Base-by-base conservation (phyloP, 208 protist species). In the Novymonas esmeraldas region DNA sequence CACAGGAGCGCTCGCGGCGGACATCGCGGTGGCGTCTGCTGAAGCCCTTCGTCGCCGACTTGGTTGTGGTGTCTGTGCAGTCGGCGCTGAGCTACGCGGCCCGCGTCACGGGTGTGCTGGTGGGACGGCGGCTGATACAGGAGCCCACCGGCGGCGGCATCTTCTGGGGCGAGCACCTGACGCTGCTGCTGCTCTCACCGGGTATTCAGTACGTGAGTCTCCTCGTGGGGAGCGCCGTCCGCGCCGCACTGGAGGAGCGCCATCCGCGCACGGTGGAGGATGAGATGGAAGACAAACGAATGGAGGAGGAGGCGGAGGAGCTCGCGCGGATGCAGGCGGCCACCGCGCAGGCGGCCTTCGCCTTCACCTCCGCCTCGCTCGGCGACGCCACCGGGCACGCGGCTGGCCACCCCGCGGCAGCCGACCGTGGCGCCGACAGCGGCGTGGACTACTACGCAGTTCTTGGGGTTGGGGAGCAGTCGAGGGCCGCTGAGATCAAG, bases 131-230 rank as follows among this genome's bases (percentile, higher is more conserved):
- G 26, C 41, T 49, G 67, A 79, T 73, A 3, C 45, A 44, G 29
- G 70, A 80, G 20, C 68, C 74, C 2, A 84, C 68, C 3, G 67
- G 75, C 29, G 79, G 73, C 18, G 71, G 44, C 20, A 50, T 89
- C 33, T 92, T 92, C 63, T 90, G 85, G 84, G 51, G 60, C 7
- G 81, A 93, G 70, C 66, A 73, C 13, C 3, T 81, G n/a, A 44
- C 60, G 13, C 31, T 83, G 13, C 50, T 85, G 6, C 55, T 58
- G 13, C n/a, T 60, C 14, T 29, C 68, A 7, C 79, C 78, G 14
- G 34, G 65, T 6, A 87, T 91, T 44, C 29, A 59, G 14, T 36
- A 60, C 20, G 22, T 54, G 13, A 73, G 71, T 39, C 26, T 62
- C 6, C 6, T 55, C 3, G 38, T 55, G 10, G 50, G 66, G 5